A percentile compares a stretch with the other conserved stretches of the same genome.
Evolutionary conservation across 1,139 yeast genomes (phyloP).

Genomic region (Sugiyamaella castrensis): DNA sequence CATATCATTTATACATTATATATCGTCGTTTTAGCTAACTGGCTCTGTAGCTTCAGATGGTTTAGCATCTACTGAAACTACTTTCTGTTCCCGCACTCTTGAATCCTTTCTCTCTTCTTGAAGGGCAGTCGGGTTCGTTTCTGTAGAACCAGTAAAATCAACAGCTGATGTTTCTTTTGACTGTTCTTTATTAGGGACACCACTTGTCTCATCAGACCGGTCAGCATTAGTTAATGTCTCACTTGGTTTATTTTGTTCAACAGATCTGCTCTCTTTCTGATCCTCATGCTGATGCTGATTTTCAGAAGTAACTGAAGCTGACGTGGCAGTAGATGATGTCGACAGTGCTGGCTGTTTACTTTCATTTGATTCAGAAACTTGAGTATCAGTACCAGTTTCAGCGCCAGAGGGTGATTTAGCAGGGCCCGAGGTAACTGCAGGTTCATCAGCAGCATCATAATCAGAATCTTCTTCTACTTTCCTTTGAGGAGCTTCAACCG

Average conservation of each 20-base stretch:
- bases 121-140: too few species aligned
- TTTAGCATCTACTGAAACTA: slow-evolving; percentile 1
- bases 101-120: too few species aligned
- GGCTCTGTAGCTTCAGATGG: slow-evolving; percentile 3
- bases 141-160: background rate
- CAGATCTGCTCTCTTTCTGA: background rate
- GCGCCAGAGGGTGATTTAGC: background rate
- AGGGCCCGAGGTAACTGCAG: background rate
- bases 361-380: background rate
- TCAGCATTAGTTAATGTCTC: background rate
- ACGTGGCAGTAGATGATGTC: background rate
- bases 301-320: slow-evolving; percentile 3
- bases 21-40: background rate
- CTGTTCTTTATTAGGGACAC: background rate
- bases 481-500: slow-evolving; percentile 66
- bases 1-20: too few species aligned
- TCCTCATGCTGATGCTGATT: background rate
- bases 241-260: background rate
- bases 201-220: background rate
- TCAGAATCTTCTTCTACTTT: slow-evolving; percentile 80
- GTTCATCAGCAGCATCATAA: slow-evolving; percentile 63
- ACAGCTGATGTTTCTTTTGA: slow-evolving; percentile 6
- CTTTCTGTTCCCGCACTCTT: too few species aligned
- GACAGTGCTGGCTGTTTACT: background rate
- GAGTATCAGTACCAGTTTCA: background rate